Evolutionary conservation across 1,284 basidiomycete genomes (phyloP), one percentile per base, ranked within the genome.

Genomic region (Meripilus lineatus): DNA sequence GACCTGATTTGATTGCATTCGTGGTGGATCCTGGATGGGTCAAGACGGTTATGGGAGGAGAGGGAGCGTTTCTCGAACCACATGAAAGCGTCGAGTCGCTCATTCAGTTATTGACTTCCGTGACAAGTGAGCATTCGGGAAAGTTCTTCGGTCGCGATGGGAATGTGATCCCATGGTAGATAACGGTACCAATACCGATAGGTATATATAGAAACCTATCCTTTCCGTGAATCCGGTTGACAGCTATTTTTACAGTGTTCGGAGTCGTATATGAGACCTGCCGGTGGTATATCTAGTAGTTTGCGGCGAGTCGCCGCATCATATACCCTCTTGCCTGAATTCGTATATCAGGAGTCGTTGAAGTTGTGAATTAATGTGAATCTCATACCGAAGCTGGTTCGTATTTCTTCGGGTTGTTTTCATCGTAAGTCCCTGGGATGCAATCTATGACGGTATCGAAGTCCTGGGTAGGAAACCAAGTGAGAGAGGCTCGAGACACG

Each of bases 361-460:
- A n/a, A n/a, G n/a, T n/a, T n/a, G n/a, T n/a, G n/a, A n/a, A n/a
- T n/a, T n/a, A n/a, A n/a, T n/a, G n/a, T n/a, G n/a, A n/a, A n/a
- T n/a, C n/a, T n/a, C 59, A 42, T 21, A 66, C 65, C 6, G 63
- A 61, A 35, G 70, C 67, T 2, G 71, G 67, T 28, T 65, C 59
- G 47, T 73, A 72, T 48, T 67, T 68, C 52, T 68, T 69, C 4
- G 69, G 67, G 5, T 54, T 57, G 33, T 59, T 57, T 14, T 63
- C 63, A 0, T 67, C 69, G 62, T 66, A 77, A 3, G 76, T 78
- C 5, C 73, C 72, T 0, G 75, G 76, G n/a, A 78, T 59, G 42
- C 68, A 69, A 41, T 76, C 73, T 3, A 78, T 66, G 2, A 72
- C 58, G 10, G 60, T 65, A 13, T 61, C 53, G 34, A 63, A 58